Base-by-base conservation (phyloP, 2,329 filamentous ascomycete genomes). In the Sordariomycetes sp. region DNA sequence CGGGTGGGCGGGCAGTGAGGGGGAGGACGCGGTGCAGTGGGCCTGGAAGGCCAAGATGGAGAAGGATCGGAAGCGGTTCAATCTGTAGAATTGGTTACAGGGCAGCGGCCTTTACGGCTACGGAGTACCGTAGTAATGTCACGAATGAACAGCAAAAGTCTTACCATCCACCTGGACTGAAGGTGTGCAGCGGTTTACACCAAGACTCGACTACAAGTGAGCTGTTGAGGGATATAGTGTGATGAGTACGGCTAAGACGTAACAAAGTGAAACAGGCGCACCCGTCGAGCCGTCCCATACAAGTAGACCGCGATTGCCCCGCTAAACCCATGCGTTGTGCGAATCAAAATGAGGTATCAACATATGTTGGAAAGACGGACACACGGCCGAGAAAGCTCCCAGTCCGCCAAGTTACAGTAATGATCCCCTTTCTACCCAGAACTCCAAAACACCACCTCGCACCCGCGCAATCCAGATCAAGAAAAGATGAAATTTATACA, bases 31-130 rank as follows among this genome's bases (percentile, higher is more conserved):
- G 43, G 82, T 90, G 64, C 89, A 96, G 68, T 97, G 94, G 93
- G 84, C 97, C 70, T 99, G 94, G 94, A 95, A 96, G 75, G 88
- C 89, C 12, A 85, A 86, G 69, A 95, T 94, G 87, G 94, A 99
- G 76, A 97, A 97, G 78, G 79, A 89, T 68, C 81, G 94, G 67
- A 97, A 93, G 64, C 86, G 90, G 70, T 99, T 97, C 76, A 94
- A 95, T 73, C 77, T 99, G 69, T 97, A 79, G 62, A 10, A 18
- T 53, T 52, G 50, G 11, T 52, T n/a, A n/a, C 43, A 7, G n/a
- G 43, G 43, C n/a, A 20, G 20, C n/a, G n/a, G n/a, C 22, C 43
- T 48, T n/a, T 22, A 7, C 8, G 40, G 43, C 18, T 40, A 40
- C 22, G 43, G 43, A n/a, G n/a, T 48, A 14, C 22, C 8, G 43